These are phyloP conservation scores for Fusarium sp. DNA, from an alignment of 2,329 filamentous ascomycete species.

Conservation along the genomic window DNA sequence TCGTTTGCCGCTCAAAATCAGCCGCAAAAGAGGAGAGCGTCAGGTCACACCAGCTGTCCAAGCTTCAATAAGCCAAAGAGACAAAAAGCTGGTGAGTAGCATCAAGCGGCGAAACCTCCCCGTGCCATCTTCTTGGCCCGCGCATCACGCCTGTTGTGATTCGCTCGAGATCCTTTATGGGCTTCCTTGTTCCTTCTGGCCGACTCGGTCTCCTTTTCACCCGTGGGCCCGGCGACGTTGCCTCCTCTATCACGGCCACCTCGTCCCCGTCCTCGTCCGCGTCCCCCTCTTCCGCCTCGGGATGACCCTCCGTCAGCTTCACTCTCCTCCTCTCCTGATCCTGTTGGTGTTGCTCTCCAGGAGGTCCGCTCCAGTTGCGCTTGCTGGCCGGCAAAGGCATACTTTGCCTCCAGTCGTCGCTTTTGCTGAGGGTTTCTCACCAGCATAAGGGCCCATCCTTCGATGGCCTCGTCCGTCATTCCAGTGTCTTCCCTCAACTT, in stretches of 20 bases:
- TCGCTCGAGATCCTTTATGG: conserved; percentile 83
- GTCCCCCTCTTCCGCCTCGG: conserved; percentile 61
- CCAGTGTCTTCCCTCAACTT: conserved; percentile 80
- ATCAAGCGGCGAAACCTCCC: conserved; percentile 54
- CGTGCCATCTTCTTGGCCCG: conserved; percentile 75
- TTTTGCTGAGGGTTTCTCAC: conserved; percentile 76
- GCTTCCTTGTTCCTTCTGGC: conserved; percentile 83
- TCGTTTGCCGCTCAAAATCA: conserved; percentile 22
- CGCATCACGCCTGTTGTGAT: conserved; percentile 85
- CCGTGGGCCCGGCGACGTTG: conserved; percentile 72
- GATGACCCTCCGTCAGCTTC: conserved; percentile 59
- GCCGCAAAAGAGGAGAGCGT: conserved; percentile 27
- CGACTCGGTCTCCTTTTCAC: conserved; percentile 77
- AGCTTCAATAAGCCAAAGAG: conserved; percentile 32
- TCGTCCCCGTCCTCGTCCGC: conserved; percentile 62
- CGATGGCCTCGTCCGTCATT: conserved; percentile 93
- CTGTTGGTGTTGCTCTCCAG: conserved; percentile 68
- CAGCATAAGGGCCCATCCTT: conserved; percentile 94
- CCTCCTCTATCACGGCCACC: conserved; percentile 64
- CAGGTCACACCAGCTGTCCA: not conserved
- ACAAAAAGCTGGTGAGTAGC: conserved; percentile 28
- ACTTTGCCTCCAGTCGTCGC: conserved; percentile 77
- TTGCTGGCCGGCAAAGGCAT: conserved; percentile 76
- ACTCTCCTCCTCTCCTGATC: conserved; percentile 68
- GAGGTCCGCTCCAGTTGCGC: conserved; percentile 72